Conservation (phyloP, 345 rosid species). For the Acer campestre region DNA sequence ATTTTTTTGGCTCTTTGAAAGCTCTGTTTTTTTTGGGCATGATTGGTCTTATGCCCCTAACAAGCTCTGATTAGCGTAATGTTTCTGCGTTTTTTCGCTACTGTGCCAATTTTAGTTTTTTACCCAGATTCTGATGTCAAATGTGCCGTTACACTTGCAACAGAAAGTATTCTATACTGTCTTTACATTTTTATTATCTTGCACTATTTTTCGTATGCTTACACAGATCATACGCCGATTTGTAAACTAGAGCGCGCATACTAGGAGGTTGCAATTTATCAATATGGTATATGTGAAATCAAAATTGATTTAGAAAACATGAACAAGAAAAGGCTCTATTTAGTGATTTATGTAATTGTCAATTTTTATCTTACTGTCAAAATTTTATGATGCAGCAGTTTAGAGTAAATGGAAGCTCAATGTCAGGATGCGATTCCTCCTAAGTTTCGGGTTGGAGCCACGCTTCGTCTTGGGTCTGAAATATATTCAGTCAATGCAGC, state of each 20-base stretch:
- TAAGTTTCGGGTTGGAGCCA: conserved; percentile 46
- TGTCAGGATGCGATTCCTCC: conserved; percentile 24
- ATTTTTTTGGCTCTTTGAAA: background rate
- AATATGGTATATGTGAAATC: background rate
- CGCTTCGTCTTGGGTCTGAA: conserved; percentile 70
- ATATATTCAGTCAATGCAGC: conserved; percentile 44
- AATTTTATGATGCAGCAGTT: background rate
- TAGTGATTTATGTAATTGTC: background rate
- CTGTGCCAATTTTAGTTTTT: background rate
- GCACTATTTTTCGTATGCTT: background rate
- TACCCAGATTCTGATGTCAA: background rate
- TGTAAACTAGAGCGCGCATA: background rate
- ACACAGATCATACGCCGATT: background rate
- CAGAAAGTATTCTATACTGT: background rate
- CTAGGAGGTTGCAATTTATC: background rate
- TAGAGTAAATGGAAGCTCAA: conserved; percentile 53
- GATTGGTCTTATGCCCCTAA: background rate
- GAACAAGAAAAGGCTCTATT: background rate
- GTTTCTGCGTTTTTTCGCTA: background rate
- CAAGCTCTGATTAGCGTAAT: background rate
- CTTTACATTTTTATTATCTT: background rate
- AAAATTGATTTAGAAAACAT: background rate
- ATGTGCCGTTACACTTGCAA: background rate
- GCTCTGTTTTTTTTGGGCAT: background rate
- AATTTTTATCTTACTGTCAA: background rate